phyloP scores from a whole-genome alignment of 352 stramenopile genomes.

The Halophytophthora polymorphica region DNA sequence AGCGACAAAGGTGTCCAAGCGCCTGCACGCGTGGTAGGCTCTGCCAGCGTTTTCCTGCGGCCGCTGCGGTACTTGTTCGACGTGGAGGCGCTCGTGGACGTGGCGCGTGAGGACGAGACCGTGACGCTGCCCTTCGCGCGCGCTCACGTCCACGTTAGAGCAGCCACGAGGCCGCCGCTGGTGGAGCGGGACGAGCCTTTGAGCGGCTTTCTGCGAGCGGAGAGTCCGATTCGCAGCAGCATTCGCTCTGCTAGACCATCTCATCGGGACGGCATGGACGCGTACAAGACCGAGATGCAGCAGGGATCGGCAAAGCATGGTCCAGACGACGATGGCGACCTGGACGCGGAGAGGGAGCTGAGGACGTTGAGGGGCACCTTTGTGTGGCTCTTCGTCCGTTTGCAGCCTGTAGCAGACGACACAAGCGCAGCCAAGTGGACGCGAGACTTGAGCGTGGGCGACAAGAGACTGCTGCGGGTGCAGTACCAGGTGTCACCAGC shows the following conservation, averaged over 20 bases:
- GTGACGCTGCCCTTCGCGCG: slow-evolving; percentile 14
- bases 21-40: slow-evolving; percentile 26
- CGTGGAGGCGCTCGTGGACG: slow-evolving; percentile 37
- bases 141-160: slow-evolving; percentile 44
- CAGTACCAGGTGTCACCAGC: slow-evolving; percentile 52
- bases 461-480: slow-evolving; percentile 22
- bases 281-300: slow-evolving; percentile 4
- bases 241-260: not conserved
- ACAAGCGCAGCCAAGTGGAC: not conserved
- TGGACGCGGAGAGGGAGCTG: slow-evolving; percentile 10
- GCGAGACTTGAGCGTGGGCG: too few relatives aligned
- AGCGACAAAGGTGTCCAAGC: slow-evolving; percentile 3
- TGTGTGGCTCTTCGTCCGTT: slow-evolving; percentile 43
- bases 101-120: slow-evolving; percentile 15
- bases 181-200: slow-evolving; percentile 32
- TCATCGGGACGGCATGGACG: not conserved
- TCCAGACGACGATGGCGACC: slow-evolving; percentile 1
- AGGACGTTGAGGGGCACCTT: slow-evolving; percentile 29
- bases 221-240: slow-evolving; percentile 11
- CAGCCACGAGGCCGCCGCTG: slow-evolving; percentile 20
- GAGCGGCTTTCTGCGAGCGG: slow-evolving; percentile 36
- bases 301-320: slow-evolving; percentile 10
- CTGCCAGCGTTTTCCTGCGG: slow-evolving; percentile 39
- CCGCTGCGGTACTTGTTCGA: slow-evolving; percentile 64
- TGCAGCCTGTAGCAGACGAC: slow-evolving; percentile 26